Base-by-base conservation (phyloP, 2,329 filamentous ascomycete genomes). In the Thielaviopsis punctulata region DNA sequence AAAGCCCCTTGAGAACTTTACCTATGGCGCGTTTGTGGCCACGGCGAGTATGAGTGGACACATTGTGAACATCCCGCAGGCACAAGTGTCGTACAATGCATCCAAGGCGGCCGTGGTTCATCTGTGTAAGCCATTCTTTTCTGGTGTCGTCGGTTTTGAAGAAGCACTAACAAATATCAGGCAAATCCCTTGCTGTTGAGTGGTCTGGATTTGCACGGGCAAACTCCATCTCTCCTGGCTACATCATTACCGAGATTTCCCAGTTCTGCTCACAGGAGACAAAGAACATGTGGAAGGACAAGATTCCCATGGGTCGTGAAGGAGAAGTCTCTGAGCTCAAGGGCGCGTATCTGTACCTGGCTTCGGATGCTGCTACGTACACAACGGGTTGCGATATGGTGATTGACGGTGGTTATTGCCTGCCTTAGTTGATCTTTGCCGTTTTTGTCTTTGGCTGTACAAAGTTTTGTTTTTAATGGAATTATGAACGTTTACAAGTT, bases 311-410 rank as follows among this genome's bases (percentile, higher is more conserved):
- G 43, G 53, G 53, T 15, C 76, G 86, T 58, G 82, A 88, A 62
- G 86, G 82, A 9, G 72, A 80, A 57, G 70, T 77, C 2, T 75
- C 78, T 55, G 86, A 94, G 69, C 72, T 93, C 59, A 89, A 90
- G 69, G 87, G 85, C 19, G 82, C 82, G 18, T 94, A 84, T 64
- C 67, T 93, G 47, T 92, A 88, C 66, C 71, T 93, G 53, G 83
- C 84, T 18, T 86, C 81, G 13, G 86, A 93, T 65, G 86, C 86
- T 3, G 77, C 82, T n/a, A 84, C 79, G 51, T 93, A 87, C 67
- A 87, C 82, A 18, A 93, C 86, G 8, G 86, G 79, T 0, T 71
- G 76, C 9, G 82, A 88, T 63, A 71, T 92, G 55, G 68, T 85
- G 57, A 76, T 89, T 47, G 86, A 92, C 63, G 85, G 85, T 55